Base-by-base conservation (phyloP, 768 basidiomycete genomes). In the Pholiota microspora region DNA sequence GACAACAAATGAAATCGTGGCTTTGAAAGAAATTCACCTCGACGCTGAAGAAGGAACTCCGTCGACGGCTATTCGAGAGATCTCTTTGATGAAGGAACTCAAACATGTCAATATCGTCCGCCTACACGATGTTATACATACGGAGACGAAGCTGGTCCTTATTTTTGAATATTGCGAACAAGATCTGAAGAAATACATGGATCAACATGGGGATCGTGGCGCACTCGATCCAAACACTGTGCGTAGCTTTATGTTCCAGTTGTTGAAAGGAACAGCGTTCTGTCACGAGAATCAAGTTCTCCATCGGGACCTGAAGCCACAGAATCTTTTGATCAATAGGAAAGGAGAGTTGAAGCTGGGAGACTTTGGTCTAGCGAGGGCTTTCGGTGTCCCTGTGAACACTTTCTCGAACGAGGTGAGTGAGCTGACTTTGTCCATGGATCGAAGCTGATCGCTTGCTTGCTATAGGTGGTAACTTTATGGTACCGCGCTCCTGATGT, bases 401-500 rank as follows among this genome's bases (percentile, higher is more conserved):
- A 99, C 97, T 0, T 99, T 98, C 71, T 94, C 92, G 15, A 99
- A 99, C 67, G 97, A 99, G 83, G 92, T 81, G 48, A 59, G 67
- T 56, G 10, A 23, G 34, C 23, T 34, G 23, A 7, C 38, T 16
- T 44, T 21, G 24, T 34, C 28, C 13, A 48, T 9, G 9, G 7
- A 15, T 4, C 15, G 18, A 45, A 32, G 34, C 18, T 54, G 24
- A 53, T 16, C 35, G n/a, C n/a, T n/a, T n/a, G n/a, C n/a, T 55
- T 28, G 16, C 2, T 24, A 4, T 56, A 93, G 92, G 97, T 99
- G 54, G 97, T 98, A 18, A 99, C 97, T 25, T 73, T 98, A 12
- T 99, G 97, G 97, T 99, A 99, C 69, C 88, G 97, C 51, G 95
- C 97, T 1, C 97, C 97, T 0, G 97, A 99, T 66, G 97, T 99